These are phyloP conservation scores for Camellia japonica DNA, from an alignment of 148 eudicot genomes.

Conservation along the genomic window DNA sequence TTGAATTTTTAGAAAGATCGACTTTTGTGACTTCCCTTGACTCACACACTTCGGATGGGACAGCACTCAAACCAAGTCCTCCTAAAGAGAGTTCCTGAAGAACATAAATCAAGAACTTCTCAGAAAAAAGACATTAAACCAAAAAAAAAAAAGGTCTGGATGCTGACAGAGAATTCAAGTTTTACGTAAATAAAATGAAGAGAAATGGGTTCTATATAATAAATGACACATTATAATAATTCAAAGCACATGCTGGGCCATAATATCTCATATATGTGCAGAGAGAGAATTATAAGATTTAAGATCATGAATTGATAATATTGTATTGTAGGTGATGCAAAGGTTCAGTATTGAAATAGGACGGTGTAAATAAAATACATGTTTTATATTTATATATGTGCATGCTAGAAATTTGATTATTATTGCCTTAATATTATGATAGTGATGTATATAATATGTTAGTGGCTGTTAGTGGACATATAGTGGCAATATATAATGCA, in stretches of 20 bases:
- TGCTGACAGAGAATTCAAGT: not conserved
- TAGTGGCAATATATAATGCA: too few species aligned
- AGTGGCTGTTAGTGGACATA: too few species aligned
- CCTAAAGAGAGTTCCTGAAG: conserved; percentile 79
- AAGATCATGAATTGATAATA: not conserved
- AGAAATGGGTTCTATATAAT: not conserved
- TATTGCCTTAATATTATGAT: too few species aligned
- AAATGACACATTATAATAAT: not conserved
- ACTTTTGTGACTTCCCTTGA: conserved; percentile 73
- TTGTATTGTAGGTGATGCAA: not conserved
- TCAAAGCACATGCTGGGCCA: not conserved
- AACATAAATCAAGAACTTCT: conserved; percentile 3
- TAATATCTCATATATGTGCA: not conserved
- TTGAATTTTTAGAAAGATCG: conserved; percentile 77
- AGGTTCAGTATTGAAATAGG: not conserved
- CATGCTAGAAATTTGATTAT: too few species aligned
- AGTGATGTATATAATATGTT: too few species aligned
- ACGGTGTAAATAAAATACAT: not conserved
- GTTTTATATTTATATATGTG: not conserved
- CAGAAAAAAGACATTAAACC: not conserved
- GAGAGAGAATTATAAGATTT: not conserved
- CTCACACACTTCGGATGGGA: conserved; percentile 73
- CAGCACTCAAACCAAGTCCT: conserved; percentile 57
- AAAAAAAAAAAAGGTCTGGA: not conserved
- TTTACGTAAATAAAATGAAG: not conserved